A percentile compares a stretch with the other conserved stretches of the same genome.
These are phyloP conservation scores for Apiotrichum sp. DNA, from an alignment of 1,284 basidiomycete genomes.

Conservation along the genomic window DNA sequence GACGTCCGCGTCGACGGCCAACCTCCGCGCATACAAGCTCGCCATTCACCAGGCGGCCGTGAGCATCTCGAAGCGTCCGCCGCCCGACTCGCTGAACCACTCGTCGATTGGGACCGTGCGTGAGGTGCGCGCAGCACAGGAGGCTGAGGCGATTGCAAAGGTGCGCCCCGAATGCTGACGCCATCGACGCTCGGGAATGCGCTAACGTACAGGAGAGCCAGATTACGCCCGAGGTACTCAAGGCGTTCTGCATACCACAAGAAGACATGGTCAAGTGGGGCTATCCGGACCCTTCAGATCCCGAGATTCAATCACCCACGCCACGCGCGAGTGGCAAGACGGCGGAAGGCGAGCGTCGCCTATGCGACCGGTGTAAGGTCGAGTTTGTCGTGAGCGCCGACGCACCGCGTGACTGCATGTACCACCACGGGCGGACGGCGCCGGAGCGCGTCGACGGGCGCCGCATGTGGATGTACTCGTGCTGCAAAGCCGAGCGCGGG, in stretches of 20 bases:
- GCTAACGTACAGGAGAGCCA: constrained; percentile 39
- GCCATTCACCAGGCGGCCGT: constrained; percentile 45
- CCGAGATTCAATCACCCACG: neutral
- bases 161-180: neutral
- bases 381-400: constrained; percentile 56
- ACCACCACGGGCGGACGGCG: constrained; percentile 67
- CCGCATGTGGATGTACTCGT: constrained; percentile 41
- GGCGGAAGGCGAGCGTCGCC: constrained; percentile 56
- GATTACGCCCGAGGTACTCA: constrained; percentile 54
- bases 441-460: constrained; percentile 39
- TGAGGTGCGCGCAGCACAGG: constrained; percentile 57
- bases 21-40: constrained; percentile 38
- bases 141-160: constrained; percentile 57
- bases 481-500: constrained; percentile 56
- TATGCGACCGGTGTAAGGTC: constrained; percentile 70
- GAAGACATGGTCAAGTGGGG: constrained; percentile 61
- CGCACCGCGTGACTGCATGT: constrained; percentile 61
- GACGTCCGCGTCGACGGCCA: constrained; percentile 27
- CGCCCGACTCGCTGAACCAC: constrained; percentile 59
- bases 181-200: neutral
- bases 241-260: constrained; percentile 56
- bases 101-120: constrained; percentile 74
- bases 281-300: constrained; percentile 54
- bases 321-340: constrained; percentile 50
- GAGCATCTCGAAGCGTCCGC: constrained; percentile 53